Percentiles rank a stretch among this genome's conserved stretches.
These are phyloP conservation scores for Zelonia costaricensis DNA, from an alignment of 208 protist species.

Conservation along the genomic window DNA sequence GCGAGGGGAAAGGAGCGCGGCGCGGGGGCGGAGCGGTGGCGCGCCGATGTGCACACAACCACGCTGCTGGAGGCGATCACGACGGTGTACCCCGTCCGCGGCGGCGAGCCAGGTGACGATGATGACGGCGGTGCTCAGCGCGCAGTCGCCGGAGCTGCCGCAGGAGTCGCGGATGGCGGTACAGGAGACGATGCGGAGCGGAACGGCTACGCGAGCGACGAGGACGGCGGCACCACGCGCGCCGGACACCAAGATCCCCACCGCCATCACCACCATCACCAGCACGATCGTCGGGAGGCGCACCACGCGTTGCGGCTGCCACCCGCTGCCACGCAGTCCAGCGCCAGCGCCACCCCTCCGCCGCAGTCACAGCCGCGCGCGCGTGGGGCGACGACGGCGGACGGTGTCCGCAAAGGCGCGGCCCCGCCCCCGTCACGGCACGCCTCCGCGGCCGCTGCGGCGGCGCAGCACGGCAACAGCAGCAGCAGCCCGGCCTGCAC, in stretches of 20 bases:
- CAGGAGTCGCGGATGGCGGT: too few species aligned
- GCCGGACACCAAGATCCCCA: not conserved
- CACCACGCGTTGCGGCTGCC: too few species aligned
- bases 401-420: not conserved
- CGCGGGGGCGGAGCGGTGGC: constrained; percentile 2
- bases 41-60: constrained; percentile 3
- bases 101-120: not conserved
- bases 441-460: not conserved
- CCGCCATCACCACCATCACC: not conserved
- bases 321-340: not conserved
- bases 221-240: not conserved
- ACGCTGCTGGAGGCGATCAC: constrained; percentile 9
- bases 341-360: not conserved
- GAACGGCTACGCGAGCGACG: not conserved
- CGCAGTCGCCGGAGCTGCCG: too few species aligned
- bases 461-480: not conserved
- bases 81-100: constrained; percentile 14
- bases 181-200: too few species aligned
- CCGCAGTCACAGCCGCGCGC: not conserved
- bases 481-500: not conserved
- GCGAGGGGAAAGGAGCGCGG: not conserved
- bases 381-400: not conserved
- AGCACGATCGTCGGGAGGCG: not conserved
- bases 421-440: constrained; percentile 4
- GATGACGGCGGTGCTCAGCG: too few species aligned